These are phyloP conservation scores for Phytophthora pistaciae DNA, from an alignment of 352 stramenopile genomes.

Conservation along the genomic window DNA sequence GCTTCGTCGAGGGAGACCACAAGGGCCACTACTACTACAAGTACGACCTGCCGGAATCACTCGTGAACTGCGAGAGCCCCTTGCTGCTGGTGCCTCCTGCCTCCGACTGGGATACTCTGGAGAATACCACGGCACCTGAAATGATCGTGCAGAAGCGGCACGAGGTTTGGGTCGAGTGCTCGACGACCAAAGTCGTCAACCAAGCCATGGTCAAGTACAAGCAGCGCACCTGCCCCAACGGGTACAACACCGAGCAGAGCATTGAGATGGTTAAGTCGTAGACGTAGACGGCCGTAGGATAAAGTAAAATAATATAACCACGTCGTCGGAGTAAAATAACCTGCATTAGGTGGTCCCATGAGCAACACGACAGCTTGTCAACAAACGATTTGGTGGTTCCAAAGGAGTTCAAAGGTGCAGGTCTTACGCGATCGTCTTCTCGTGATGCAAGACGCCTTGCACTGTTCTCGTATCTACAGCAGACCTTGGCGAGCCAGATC, in stretches of 20 bases:
- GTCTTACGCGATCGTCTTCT: constrained; percentile 18
- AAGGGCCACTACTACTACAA: constrained; percentile 68
- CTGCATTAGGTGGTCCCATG: constrained; percentile 3
- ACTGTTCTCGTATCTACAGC: constrained; percentile 67
- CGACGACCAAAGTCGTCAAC: constrained; percentile 57
- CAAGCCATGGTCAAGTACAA: constrained; percentile 57
- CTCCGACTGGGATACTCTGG: constrained; percentile 44
- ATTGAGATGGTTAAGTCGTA: constrained; percentile 44
- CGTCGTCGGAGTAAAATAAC: constrained; percentile 4
- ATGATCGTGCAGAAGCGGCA: constrained; percentile 40
- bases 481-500: constrained; percentile 98
- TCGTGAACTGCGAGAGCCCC: constrained; percentile 52
- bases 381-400: constrained; percentile 22
- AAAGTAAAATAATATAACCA: constrained; percentile 24
- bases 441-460: not conserved
- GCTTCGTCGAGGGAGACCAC: constrained; percentile 48
- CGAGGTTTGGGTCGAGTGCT: constrained; percentile 54
- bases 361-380: constrained; percentile 24
- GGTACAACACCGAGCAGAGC: constrained; percentile 60
- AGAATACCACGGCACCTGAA: constrained; percentile 21
- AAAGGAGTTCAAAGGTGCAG: constrained; percentile 6
- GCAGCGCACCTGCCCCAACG: constrained; percentile 45
- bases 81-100: constrained; percentile 52
- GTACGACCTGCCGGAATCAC: constrained; percentile 56
- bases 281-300: not conserved